These are phyloP conservation scores for Backusella westeae DNA, from an alignment of 192 early-diverging fungal genomes.

Conservation along the genomic window DNA sequence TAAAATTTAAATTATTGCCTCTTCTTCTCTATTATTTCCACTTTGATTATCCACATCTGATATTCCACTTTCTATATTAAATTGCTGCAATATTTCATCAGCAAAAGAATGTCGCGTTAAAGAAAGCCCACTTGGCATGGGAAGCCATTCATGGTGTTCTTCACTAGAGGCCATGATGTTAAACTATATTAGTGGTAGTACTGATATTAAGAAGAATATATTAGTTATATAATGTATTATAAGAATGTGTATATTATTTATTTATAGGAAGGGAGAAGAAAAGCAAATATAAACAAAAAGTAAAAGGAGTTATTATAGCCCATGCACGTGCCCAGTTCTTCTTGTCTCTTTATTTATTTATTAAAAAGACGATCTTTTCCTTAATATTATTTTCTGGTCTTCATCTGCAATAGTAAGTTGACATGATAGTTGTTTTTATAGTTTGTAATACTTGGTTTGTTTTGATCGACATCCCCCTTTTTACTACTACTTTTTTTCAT, in stretches of 20 bases:
- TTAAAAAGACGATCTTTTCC: conserved; percentile 8
- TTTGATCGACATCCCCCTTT: background rate
- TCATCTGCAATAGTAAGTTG: background rate
- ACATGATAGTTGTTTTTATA: conserved; percentile 6
- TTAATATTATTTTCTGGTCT: background rate
- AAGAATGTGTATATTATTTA: background rate
- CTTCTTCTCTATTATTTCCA: background rate
- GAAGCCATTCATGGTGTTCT: conserved; percentile 15
- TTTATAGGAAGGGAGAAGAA: background rate
- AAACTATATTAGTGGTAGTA: background rate
- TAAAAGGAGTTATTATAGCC: background rate
- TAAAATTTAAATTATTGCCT: background rate
- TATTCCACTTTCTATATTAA: conserved; percentile 13
- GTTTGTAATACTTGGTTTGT: background rate
- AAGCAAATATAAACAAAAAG: conserved; percentile 1
- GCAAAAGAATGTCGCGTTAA: conserved; percentile 24
- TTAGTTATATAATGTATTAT: background rate
- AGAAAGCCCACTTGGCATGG: conserved; percentile 13
- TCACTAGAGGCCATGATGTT: background rate
- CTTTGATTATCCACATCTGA: background rate
- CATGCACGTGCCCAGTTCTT: background rate
- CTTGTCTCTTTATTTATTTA: background rate
- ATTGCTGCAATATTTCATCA: conserved; percentile 26
- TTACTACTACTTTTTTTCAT: background rate
- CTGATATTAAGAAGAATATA: background rate